Percentiles rank a stretch among this genome's conserved stretches.
phyloP scores from a whole-genome alignment of 768 basidiomycete genomes.

The Coprinopsis marcescibilis region DNA sequence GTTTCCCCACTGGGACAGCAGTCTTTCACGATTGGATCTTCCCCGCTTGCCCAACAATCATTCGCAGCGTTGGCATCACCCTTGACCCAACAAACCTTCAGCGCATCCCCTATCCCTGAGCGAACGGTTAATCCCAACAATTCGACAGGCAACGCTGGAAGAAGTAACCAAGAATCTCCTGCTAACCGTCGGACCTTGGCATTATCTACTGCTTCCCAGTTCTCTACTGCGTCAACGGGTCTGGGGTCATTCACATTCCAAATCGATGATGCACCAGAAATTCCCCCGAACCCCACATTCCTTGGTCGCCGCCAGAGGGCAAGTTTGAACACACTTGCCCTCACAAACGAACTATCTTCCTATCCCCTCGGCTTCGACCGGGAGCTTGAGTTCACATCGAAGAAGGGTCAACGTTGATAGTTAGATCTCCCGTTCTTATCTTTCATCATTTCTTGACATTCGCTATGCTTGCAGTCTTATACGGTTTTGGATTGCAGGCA shows the following conservation, averaged over 20 bases:
- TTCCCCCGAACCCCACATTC: constrained; percentile 24
- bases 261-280: constrained; percentile 55
- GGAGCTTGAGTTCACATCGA: too few relatives aligned
- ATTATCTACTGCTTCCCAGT: constrained; percentile 69
- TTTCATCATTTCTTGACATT: too few relatives aligned
- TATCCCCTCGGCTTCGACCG: constrained; percentile 75
- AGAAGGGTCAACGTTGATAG: too few relatives aligned
- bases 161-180: constrained; percentile 31
- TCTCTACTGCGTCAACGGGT: constrained; percentile 76
- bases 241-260: constrained; percentile 84
- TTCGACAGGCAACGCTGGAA: constrained; percentile 49
- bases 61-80: too few relatives aligned
- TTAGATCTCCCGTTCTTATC: too few relatives aligned
- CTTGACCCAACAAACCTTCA: too few relatives aligned
- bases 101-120: too few relatives aligned
- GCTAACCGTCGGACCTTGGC: constrained; percentile 56
- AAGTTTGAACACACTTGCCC: constrained; percentile 78
- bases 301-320: constrained; percentile 57
- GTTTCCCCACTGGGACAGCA: constrained; percentile 68
- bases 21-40: constrained; percentile 42
- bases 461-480: too few relatives aligned
- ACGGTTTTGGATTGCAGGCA: too few relatives aligned
- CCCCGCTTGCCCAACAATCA: constrained; percentile 52
- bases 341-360: constrained; percentile 79
- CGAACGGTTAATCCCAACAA: constrained; percentile 43